A percentile compares a stretch with the other conserved stretches of the same genome.
Evolutionary conservation across 2,329 filamentous ascomycete genomes (phyloP).

Genomic region (Aspergillus alliaceus): DNA sequence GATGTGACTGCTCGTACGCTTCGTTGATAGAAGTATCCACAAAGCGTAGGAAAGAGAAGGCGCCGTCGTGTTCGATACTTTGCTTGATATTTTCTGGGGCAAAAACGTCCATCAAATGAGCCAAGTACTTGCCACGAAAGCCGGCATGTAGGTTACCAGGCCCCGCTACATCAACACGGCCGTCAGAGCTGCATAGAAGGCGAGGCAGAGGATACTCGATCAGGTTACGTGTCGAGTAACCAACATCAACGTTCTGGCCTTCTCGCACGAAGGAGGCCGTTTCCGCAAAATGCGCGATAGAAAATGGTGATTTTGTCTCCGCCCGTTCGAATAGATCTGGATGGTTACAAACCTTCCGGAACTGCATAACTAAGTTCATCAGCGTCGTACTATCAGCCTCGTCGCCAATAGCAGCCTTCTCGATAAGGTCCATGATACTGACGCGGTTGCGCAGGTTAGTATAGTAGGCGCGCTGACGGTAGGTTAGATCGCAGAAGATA

Average conservation of each 20-base stretch:
- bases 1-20: conserved; percentile 66
- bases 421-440: conserved; percentile 96
- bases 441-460: conserved; percentile 92
- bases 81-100: conserved; percentile 72
- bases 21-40: conserved; percentile 74
- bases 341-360: conserved; percentile 98
- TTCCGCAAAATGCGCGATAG: conserved; percentile 85
- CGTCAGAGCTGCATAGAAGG: conserved; percentile 77
- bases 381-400: conserved; percentile 92
- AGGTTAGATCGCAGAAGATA: conserved; percentile 94
- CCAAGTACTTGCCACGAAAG: conserved; percentile 74
- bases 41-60: conserved; percentile 90
- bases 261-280: conserved; percentile 94
- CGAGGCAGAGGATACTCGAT: conserved; percentile 83
- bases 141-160: conserved; percentile 73
- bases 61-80: conserved; percentile 60
- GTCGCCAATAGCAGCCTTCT: conserved; percentile 91
- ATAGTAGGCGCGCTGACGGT: conserved; percentile 93
- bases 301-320: conserved; percentile 83
- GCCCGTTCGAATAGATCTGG: conserved; percentile 95
- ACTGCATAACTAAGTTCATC: conserved; percentile 99
- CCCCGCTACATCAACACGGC: conserved; percentile 72
- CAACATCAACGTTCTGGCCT: conserved; percentile 73
- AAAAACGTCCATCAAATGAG: conserved; percentile 89
- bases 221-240: conserved; percentile 81